phyloP scores from a whole-genome alignment of 108 stramenopile genomes.

The Nitzschia sp. region DNA sequence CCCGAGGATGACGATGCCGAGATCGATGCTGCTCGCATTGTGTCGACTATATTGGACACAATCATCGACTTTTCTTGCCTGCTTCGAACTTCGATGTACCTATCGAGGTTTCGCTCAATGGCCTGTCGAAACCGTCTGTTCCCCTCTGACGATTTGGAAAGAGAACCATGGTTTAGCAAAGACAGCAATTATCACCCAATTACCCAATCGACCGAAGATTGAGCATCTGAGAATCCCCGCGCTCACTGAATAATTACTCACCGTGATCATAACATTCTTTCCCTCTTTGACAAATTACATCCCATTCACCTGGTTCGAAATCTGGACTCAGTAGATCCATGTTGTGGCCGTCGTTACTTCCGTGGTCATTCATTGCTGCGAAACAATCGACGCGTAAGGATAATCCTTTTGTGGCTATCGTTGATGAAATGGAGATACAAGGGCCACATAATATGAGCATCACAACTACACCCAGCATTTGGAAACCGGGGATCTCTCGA shows the following conservation, averaged over 20 bases:
- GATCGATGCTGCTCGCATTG: constrained; percentile 1
- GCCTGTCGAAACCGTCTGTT: constrained; percentile 32
- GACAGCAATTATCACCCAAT: not conserved
- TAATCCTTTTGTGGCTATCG: too few species aligned
- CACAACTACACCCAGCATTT: too few species aligned
- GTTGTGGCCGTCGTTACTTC: not conserved
- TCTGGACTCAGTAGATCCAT: constrained; percentile 6
- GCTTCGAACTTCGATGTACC: constrained; percentile 22
- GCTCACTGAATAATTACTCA: not conserved
- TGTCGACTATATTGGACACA: constrained; percentile 16
- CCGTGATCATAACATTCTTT: constrained; percentile 28
- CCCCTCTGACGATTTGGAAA: constrained; percentile 16
- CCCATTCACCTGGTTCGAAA: constrained; percentile 25
- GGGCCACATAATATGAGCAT: too few species aligned
- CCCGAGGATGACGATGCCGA: not conserved
- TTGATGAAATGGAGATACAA: too few species aligned
- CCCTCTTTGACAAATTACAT: constrained; percentile 30
- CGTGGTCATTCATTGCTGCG: too few species aligned
- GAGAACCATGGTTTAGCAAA: not conserved
- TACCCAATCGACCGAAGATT: too few species aligned
- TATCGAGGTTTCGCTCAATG: constrained; percentile 21
- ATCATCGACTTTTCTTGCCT: constrained; percentile 27
- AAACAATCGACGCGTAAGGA: too few species aligned
- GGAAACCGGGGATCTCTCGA: too few species aligned
- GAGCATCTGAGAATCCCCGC: not conserved